Evolutionary conservation across 805 yeast genomes (phyloP).

Genomic region (Wickerhamiella australiensis): DNA sequence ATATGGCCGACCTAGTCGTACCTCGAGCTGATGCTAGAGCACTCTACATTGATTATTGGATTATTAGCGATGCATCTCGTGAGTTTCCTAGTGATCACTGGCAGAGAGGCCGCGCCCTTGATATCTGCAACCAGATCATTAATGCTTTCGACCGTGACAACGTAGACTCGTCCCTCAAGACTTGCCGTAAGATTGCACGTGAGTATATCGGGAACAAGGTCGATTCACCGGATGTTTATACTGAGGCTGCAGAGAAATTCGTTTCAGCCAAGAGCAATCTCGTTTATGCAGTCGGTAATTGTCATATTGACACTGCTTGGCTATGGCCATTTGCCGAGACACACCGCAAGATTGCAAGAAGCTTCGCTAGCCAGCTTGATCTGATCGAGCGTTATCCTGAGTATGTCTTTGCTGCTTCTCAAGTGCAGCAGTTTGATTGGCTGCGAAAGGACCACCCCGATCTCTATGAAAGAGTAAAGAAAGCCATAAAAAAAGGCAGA

Average conservation of each 20-base stretch:
- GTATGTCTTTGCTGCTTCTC: slow-evolving; percentile 87
- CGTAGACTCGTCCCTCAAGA: slow-evolving; percentile 37
- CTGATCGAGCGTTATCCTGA: slow-evolving; percentile 83
- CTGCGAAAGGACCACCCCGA: slow-evolving; percentile 76
- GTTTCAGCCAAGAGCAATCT: slow-evolving; percentile 23
- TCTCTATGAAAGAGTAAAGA: slow-evolving; percentile 47
- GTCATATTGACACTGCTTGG: slow-evolving; percentile 98
- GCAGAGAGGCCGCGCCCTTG: slow-evolving; percentile 76
- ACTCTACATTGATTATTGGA: slow-evolving; percentile 70
- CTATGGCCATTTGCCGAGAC: slow-evolving; percentile 99
- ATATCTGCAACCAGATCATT: slow-evolving; percentile 71
- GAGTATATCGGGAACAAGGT: slow-evolving; percentile 52
- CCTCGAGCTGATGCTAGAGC: slow-evolving; percentile 75
- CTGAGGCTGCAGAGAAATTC: slow-evolving; percentile 24
- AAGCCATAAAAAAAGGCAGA: slow-evolving; percentile 53
- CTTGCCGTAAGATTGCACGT: slow-evolving; percentile 56
- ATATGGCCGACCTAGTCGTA: slow-evolving; percentile 62
- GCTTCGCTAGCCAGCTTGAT: slow-evolving; percentile 89
- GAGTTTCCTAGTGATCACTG: slow-evolving; percentile 64
- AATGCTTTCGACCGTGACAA: slow-evolving; percentile 67
- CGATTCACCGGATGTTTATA: slow-evolving; percentile 52
- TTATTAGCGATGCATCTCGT: slow-evolving; percentile 81
- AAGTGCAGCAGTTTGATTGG: slow-evolving; percentile 95
- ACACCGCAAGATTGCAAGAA: slow-evolving; percentile 78
- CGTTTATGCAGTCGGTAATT: slow-evolving; percentile 82